Percentiles rank a stretch among this genome's conserved stretches.
Conservation (phyloP, 306 rosid species). For the Castanopsis chinensis region DNA sequence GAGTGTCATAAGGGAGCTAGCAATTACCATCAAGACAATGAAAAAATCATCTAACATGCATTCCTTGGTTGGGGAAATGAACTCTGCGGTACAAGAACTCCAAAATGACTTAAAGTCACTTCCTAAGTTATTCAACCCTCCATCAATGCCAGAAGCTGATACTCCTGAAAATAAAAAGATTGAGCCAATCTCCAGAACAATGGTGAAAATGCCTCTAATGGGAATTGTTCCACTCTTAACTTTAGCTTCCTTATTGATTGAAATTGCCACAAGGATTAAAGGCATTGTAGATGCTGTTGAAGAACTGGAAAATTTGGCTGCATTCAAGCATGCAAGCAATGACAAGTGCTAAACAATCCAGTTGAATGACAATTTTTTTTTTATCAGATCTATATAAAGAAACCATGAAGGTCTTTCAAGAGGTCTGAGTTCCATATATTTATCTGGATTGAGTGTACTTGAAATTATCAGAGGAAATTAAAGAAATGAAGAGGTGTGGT, state of each 20-base stretch:
- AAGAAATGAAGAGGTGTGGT: background rate
- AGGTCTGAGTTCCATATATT: slow-evolving; percentile 3
- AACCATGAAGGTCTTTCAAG: slow-evolving; percentile 15
- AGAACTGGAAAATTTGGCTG: slow-evolving; percentile 51
- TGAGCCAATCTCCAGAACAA: background rate
- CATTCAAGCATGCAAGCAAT: slow-evolving; percentile 8
- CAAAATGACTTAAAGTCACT: slow-evolving; percentile 42
- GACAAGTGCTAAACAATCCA: slow-evolving; percentile 18
- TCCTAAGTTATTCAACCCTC: slow-evolving; percentile 24
- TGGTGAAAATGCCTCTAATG: slow-evolving; percentile 32
- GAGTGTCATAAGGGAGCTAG: slow-evolving; percentile 59
- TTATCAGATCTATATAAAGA: slow-evolving; percentile 2
- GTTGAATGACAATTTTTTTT: background rate
- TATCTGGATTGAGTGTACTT: background rate
- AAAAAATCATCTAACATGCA: slow-evolving; percentile 56
- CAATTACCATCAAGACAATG: slow-evolving; percentile 45
- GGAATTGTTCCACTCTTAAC: slow-evolving; percentile 62
- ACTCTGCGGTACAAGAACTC: slow-evolving; percentile 49
- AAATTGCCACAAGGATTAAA: slow-evolving; percentile 58
- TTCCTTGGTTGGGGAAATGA: slow-evolving; percentile 52
- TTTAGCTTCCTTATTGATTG: slow-evolving; percentile 53
- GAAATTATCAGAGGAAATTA: background rate
- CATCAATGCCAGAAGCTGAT: slow-evolving; percentile 1
- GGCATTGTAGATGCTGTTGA: slow-evolving; percentile 55
- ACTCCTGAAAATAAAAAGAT: slow-evolving; percentile 12